Conservation (phyloP, 345 rosid genomes). For the Citrus sp. region DNA sequence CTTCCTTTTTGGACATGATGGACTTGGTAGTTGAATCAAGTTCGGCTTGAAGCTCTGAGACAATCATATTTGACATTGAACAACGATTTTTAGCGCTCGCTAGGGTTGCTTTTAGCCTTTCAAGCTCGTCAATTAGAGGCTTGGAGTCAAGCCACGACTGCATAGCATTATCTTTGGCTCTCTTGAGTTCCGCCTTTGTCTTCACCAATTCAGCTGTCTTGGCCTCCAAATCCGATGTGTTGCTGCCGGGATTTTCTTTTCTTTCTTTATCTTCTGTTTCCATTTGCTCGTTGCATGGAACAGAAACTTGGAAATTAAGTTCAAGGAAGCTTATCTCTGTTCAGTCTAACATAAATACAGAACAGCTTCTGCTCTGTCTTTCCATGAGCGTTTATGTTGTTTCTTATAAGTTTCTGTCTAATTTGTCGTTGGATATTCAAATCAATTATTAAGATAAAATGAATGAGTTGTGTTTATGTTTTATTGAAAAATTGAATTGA, state of each 20-base stretch:
- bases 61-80: conserved; percentile 26
- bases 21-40: conserved; percentile 20
- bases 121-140: conserved; percentile 56
- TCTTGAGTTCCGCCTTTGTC: conserved; percentile 32
- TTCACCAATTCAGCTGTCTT: conserved; percentile 31
- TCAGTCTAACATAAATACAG: not conserved
- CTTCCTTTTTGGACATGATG: conserved; percentile 27
- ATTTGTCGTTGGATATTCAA: not conserved
- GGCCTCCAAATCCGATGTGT: conserved; percentile 2
- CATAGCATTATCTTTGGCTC: conserved; percentile 38
- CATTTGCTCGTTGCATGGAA: not conserved
- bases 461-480: not conserved
- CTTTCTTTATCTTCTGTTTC: conserved; percentile 1
- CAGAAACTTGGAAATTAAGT: not conserved
- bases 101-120: conserved; percentile 36
- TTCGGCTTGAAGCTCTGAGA: conserved; percentile 37
- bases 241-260: not conserved
- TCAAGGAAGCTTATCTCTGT: not conserved
- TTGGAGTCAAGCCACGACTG: conserved; percentile 57
- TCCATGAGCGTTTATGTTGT: not conserved
- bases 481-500: not conserved
- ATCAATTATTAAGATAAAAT: not conserved
- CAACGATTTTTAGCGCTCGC: conserved; percentile 28
- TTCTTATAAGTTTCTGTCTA: not conserved
- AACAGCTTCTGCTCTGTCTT: not conserved